Base-by-base conservation (phyloP, 2,329 filamentous ascomycete genomes). In the Mycosphaerella arachidis region DNA sequence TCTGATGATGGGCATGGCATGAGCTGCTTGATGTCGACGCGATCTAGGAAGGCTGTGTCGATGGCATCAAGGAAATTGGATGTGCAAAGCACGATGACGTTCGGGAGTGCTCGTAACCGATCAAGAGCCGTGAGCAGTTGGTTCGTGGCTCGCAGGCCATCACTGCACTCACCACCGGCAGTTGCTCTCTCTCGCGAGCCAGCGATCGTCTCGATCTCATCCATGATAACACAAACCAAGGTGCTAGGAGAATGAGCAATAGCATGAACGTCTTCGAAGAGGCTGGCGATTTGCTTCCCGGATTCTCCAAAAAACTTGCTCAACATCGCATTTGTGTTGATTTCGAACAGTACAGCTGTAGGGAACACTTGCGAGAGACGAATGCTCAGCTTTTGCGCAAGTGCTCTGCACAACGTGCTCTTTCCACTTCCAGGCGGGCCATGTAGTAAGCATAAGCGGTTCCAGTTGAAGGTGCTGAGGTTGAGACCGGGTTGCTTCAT, bases 351-450 rank as follows among this genome's bases (percentile, higher is more conserved):
- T 24, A 68, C 73, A 0, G 68, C 54, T 1, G 71, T 68, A 1
- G 62, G 55, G 59, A 76, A 81, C 2, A 57, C 57, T 2, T 70
- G 63, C 1, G 72, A 71, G 1, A 81, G 71, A 0, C 80, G 73
- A 37, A 82, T 80, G 18, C 76, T 74, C 1, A 81, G 71, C 65
- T 80, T 81, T 59, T 82, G 79, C 75, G 85, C 73, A 74, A 82
- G 68, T 2, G 75, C 79, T 27, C 78, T 75, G 57, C 76, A 79
- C 1, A 80, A 68, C 1, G 73, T 76, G 20, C 75, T 77, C 65
- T 79, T 79, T 1, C 77, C 77, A 18, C 71, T 74, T 1, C 78
- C 78, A 2, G 78, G 75, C 7, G 77, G 75, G 0, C 78, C 78
- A 56, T 78, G 70, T 6, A 80, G 68, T 6, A 79, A 67, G 6